phyloP scores from a whole-genome alignment of 495 filamentous ascomycete species.

The Talaromyces proteolyticus region DNA sequence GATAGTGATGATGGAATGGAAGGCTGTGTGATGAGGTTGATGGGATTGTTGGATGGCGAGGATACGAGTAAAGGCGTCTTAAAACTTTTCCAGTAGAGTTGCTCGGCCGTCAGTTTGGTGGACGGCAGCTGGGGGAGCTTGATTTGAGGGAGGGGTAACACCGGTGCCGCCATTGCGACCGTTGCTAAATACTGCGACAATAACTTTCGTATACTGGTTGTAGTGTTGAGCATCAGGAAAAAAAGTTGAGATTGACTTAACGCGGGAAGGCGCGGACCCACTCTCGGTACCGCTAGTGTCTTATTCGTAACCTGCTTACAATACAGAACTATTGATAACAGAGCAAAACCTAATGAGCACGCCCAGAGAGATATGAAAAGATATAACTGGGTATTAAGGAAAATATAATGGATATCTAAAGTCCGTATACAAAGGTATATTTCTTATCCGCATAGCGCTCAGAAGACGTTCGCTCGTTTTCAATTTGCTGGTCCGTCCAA shows the following conservation, averaged over 20 bases:
- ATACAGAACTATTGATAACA: no score
- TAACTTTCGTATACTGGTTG: background rate
- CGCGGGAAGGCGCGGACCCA: background rate
- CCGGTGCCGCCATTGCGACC: conserved; percentile 75
- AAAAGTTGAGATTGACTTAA: background rate
- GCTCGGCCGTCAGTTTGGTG: conserved; percentile 66
- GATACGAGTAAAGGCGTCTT: conserved; percentile 81
- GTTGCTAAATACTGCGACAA: no score
- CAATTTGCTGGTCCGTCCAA: conserved; percentile 9
- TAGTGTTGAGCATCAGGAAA: background rate
- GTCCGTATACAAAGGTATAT: conserved; percentile 12
- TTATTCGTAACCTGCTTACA: background rate
- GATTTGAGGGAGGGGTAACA: conserved; percentile 73
- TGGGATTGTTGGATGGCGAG: conserved; percentile 74
- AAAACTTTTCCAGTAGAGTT: conserved; percentile 92
- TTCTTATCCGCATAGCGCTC: conserved; percentile 10
- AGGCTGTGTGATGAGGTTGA: conserved; percentile 86
- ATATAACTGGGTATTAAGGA: no score
- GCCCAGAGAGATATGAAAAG: no score
- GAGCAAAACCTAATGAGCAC: no score
- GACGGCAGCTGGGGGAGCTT: conserved; percentile 63
- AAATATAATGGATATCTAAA: no score
- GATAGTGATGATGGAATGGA: conserved; percentile 40
- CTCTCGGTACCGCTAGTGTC: background rate
- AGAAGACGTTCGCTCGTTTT: conserved; percentile 5